These are phyloP conservation scores for Kodamaea leandrae DNA, from an alignment of 805 yeast species.

Conservation along the genomic window DNA sequence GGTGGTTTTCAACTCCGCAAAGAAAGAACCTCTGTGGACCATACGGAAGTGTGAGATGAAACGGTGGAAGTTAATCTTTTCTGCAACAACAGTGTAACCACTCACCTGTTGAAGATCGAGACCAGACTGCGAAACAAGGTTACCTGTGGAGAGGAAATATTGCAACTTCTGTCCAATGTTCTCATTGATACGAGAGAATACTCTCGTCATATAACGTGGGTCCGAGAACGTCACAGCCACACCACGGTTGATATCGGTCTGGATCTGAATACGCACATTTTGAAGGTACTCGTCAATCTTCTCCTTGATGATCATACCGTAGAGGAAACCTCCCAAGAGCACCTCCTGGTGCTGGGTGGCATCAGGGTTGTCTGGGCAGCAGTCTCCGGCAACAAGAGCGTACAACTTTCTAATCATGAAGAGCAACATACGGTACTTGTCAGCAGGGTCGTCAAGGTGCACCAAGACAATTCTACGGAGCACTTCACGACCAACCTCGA, in stretches of 20 bases:
- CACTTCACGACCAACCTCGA: slow-evolving; percentile 86
- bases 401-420: slow-evolving; percentile 96
- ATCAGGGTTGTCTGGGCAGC: slow-evolving; percentile 97
- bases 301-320: slow-evolving; percentile 95
- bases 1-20: slow-evolving; percentile 95
- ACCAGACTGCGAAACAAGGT: slow-evolving; percentile 94
- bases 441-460: slow-evolving; percentile 69
- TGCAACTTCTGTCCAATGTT: slow-evolving; percentile 93
- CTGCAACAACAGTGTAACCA: slow-evolving; percentile 98
- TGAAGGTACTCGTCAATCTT: slow-evolving; percentile 91
- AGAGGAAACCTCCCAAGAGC: slow-evolving; percentile 89
- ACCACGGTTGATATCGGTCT: slow-evolving; percentile 77
- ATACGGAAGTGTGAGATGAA: slow-evolving; percentile 97
- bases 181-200: slow-evolving; percentile 77
- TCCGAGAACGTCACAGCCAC: slow-evolving; percentile 80
- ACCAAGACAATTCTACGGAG: slow-evolving; percentile 82
- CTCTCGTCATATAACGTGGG: slow-evolving; percentile 76
- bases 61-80: slow-evolving; percentile 94
- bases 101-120: slow-evolving; percentile 96
- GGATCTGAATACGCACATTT: slow-evolving; percentile 68
- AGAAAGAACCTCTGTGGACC: slow-evolving; percentile 99
- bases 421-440: slow-evolving; percentile 81
- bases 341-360: slow-evolving; percentile 99
- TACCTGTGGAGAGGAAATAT: slow-evolving; percentile 95
- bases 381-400: slow-evolving; percentile 93